Evolutionary conservation across 495 filamentous ascomycete genomes (phyloP), one percentile per base, ranked within the genome.

Genomic region (Xylaria cubensis): DNA sequence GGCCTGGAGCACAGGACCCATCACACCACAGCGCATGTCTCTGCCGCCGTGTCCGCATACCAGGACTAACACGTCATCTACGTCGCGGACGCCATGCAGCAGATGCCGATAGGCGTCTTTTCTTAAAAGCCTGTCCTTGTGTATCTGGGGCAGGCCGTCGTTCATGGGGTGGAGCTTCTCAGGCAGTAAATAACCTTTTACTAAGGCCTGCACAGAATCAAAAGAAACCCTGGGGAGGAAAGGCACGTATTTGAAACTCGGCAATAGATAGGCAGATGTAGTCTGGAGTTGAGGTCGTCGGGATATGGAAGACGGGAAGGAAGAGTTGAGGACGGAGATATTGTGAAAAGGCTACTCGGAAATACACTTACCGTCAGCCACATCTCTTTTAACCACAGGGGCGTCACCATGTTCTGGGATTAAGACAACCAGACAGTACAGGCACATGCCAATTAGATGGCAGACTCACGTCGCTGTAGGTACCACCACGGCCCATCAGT

Each of bases 41-140:
- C 95, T 85, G 13, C 90, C 88, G 12, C 88, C 90, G 76, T 98
- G 95, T 0, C 94, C 92, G 74, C 95, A 98, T 29, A 98, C 92
- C 7, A 97, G 79, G 26, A 97, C 87, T 34, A 94, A 80, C 0
- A 93, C 86, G 24, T 93, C 89, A 4, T 87, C 74, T 21, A 95
- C 87, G 67, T 91, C 88, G 13, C 88, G 76, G 42, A 86, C 84
- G n/a, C 82, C 83, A 13, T 72, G 72, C 0, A 91, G 77, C 32
- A 82, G 42, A 7, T 74, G 74, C 55, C 82, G 80, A 34, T 88
- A 85, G 7, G 76, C 74, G n/a, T 83, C 74, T 42, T 83, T 80
- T 44, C 84, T 75, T 65, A 76, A 44, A 48, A 87, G 74, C 9
- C 82, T 55, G 74, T 86, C 84, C 36, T 80, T 76, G 48, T 88